Base-by-base conservation (phyloP, 352 stramenopile species). In the Phytopythium ostracodes region DNA sequence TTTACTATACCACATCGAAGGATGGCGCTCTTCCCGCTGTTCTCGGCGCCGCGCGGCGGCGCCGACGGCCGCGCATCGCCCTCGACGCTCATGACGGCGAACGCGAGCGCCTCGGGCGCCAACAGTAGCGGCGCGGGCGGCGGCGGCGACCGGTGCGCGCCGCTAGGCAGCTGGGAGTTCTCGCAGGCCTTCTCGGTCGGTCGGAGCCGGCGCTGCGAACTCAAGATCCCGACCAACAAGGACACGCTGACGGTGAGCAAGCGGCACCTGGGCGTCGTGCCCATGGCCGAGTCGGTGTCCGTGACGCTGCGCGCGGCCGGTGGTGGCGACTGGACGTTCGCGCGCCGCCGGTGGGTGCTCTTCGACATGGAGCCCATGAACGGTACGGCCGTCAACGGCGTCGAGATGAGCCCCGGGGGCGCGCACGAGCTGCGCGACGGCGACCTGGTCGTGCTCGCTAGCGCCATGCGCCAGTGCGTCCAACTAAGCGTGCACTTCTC, bases 351-450 rank as follows among this genome's bases (percentile, higher is more conserved):
- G 29, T 95, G 87, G 87, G 65, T 93, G 38, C 69, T 95, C 25
- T 84, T 92, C 55, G 87, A 95, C 53, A 68, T 93, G 22, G 76
- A 88, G 42, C 88, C 82, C 3, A 82, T 90, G 66, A 92, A 95
- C 64, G 87, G 87, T 33, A 95, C 87, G 31, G 75, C 76, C 17
- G 72, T 93, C 33, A 95, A 93, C 52, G 84, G 83, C 63, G 71
- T 84, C 36, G 77, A 88, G 33, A 46, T 92, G 2, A 62, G 74
- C 18, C 67, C 70, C 14, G 79, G 81, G 56, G 73, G 76, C n/a
- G 79, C 74, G 14, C 70, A 80, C 24, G 74, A 89, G 54, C 72
- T 95, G 22, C 80, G 79, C 53, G 63, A 91, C 65, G 72, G 76
- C 29, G 87, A 95, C 57, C 74, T 84, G 50, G 69, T 95, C 33